phyloP scores from a whole-genome alignment of 1,284 basidiomycete genomes.

The Polyporus tsugae region DNA sequence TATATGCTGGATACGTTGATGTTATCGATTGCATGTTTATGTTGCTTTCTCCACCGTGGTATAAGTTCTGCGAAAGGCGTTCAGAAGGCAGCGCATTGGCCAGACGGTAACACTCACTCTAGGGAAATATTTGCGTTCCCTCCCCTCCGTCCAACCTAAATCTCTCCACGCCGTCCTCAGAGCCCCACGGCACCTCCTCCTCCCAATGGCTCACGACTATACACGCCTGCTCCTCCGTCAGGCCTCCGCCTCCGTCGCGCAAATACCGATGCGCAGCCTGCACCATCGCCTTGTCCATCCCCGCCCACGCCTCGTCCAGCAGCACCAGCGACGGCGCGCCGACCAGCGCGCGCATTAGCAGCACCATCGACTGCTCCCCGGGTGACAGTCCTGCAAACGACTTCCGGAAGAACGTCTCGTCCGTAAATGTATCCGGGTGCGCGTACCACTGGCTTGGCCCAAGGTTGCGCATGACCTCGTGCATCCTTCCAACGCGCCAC shows the following conservation, averaged over 20 bases:
- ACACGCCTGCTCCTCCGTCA: conserved; percentile 71
- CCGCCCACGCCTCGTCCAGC: conserved; percentile 91
- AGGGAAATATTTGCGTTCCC: conserved; percentile 36
- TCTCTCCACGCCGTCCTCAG: conserved; percentile 55
- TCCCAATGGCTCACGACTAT: conserved; percentile 91
- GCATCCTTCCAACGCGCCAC: conserved; percentile 57
- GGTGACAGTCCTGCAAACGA: conserved; percentile 69
- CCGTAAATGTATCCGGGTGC: conserved; percentile 22
- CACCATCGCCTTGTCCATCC: conserved; percentile 87
- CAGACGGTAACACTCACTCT: conserved; percentile 15
- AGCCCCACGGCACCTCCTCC: conserved; percentile 83
- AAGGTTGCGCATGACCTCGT: conserved; percentile 69
- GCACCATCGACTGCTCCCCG: conserved; percentile 80
- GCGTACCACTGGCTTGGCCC: conserved; percentile 61
- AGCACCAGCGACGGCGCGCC: conserved; percentile 74
- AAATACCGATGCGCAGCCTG: conserved; percentile 69
- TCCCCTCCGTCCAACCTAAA: conserved; percentile 49
- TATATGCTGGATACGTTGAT: background rate
- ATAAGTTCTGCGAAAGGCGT: background rate
- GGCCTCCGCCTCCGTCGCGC: conserved; percentile 55
- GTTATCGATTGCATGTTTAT: background rate
- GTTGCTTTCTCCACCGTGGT: background rate
- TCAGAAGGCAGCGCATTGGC: background rate
- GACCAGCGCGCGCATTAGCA: conserved; percentile 88
- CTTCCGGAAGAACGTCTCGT: conserved; percentile 51